These are phyloP conservation scores for Geranium rotundifolium DNA, from an alignment of 345 rosid species.

Conservation along the genomic window DNA sequence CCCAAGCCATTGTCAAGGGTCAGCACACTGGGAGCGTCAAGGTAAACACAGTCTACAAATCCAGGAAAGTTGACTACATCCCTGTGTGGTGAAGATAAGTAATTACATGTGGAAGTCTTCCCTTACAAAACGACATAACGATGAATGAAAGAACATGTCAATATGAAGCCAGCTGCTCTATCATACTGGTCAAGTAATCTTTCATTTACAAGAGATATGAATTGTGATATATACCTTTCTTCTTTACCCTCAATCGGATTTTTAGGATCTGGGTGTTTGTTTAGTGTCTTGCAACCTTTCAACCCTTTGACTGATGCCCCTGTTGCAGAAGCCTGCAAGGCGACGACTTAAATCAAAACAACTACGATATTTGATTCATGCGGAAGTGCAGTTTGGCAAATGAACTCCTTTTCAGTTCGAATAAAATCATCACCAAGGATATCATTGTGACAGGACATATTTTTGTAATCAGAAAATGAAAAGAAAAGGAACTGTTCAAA, in stretches of 20 bases:
- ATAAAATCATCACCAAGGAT: too few relatives aligned
- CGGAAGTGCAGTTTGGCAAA: not conserved
- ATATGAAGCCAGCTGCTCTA: too few relatives aligned
- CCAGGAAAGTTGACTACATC: slow-evolving; percentile 75
- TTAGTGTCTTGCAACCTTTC: slow-evolving; percentile 81
- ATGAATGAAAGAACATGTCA: too few relatives aligned
- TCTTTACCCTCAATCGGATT: slow-evolving; percentile 69
- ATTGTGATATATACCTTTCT: slow-evolving; percentile 73
- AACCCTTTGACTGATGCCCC: slow-evolving; percentile 68
- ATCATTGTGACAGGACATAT: too few relatives aligned
- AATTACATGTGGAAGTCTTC: not conserved
- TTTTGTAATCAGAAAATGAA: not conserved
- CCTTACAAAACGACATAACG: too few relatives aligned
- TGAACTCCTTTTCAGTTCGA: too few relatives aligned
- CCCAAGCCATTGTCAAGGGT: slow-evolving; percentile 88
- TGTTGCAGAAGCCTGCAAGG: slow-evolving; percentile 62
- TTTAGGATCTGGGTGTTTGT: slow-evolving; percentile 83
- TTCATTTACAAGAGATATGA: not conserved
- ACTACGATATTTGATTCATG: not conserved
- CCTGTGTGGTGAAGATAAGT: slow-evolving; percentile 30
- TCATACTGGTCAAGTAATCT: too few relatives aligned
- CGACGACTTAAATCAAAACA: not conserved
- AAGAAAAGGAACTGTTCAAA: not conserved
- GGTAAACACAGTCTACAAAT: slow-evolving; percentile 81
- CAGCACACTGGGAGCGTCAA: slow-evolving; percentile 52